Evolutionary conservation across 768 basidiomycete genomes (phyloP).

Genomic region (Pisolithus orientalis): DNA sequence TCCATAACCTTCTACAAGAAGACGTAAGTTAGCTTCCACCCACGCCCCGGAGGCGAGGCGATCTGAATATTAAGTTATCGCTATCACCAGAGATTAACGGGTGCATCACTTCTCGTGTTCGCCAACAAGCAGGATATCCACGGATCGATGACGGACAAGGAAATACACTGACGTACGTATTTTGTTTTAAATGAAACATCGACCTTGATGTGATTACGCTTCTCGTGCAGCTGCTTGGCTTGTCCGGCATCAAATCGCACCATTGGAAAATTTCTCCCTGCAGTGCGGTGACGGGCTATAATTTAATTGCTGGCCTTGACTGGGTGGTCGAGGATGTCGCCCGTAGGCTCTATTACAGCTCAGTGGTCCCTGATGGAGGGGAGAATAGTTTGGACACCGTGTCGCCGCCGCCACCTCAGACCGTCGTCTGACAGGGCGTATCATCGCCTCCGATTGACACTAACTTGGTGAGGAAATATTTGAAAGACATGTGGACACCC

Average conservation of each 20-base stretch:
- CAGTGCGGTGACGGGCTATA: slow-evolving; percentile 86
- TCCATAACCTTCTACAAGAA: slow-evolving; percentile 81
- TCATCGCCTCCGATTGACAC: neutral
- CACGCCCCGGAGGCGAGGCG: neutral
- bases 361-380: slow-evolving; percentile 19
- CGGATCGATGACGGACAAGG: slow-evolving; percentile 73
- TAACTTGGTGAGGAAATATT: neutral
- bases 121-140: slow-evolving; percentile 97
- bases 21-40: slow-evolving; percentile 54
- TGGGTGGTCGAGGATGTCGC: slow-evolving; percentile 93
- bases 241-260: slow-evolving; percentile 78
- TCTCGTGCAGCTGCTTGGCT: slow-evolving; percentile 61
- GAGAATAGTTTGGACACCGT: neutral
- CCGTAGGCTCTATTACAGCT: slow-evolving; percentile 78
- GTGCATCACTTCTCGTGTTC: slow-evolving; percentile 93
- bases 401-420: neutral
- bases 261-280: slow-evolving; percentile 88
- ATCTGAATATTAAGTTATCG: slow-evolving; percentile 13
- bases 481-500: neutral
- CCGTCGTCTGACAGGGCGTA: neutral
- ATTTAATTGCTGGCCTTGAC: slow-evolving; percentile 79
- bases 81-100: slow-evolving; percentile 68
- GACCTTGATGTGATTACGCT: slow-evolving; percentile 4
- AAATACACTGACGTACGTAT: slow-evolving; percentile 76
- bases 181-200: neutral